phyloP scores from a whole-genome alignment of 1,284 basidiomycete species.

The Ustilago shanxiensis region DNA sequence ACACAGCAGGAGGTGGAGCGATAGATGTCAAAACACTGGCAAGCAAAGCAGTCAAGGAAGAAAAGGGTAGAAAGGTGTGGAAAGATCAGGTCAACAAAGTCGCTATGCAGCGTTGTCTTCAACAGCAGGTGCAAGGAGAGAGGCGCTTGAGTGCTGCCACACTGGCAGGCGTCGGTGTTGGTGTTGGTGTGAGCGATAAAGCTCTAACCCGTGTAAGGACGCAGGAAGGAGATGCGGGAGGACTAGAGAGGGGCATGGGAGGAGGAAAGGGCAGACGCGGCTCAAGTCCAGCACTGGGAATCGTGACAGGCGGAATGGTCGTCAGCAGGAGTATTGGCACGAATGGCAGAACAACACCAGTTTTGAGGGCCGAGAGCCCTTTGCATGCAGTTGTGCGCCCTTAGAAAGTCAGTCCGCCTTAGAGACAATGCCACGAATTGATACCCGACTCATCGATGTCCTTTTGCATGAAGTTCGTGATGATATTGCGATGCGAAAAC shows the following conservation, averaged over 20 bases:
- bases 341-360: conserved; percentile 2
- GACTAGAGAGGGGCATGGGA: no score
- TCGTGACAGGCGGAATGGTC: background rate
- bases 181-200: conserved; percentile 3
- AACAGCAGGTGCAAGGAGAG: conserved; percentile 7
- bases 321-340: background rate
- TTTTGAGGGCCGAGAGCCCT: conserved; percentile 16
- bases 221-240: conserved; percentile 7
- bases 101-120: conserved; percentile 27
- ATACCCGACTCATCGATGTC: background rate
- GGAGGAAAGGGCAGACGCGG: conserved; percentile 5
- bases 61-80: conserved; percentile 30
- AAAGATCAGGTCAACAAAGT: conserved; percentile 40
- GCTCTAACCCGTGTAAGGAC: conserved; percentile 21
- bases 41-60: conserved; percentile 33
- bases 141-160: conserved; percentile 25
- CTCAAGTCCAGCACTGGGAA: conserved; percentile 9
- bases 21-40: conserved; percentile 42
- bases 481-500: background rate
- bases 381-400: conserved; percentile 8
- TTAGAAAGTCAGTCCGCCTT: background rate
- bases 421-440: background rate
- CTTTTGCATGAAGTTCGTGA: background rate
- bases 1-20: background rate
- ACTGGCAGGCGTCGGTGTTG: background rate